Evolutionary conservation across 768 basidiomycete species (phyloP).

Genomic region (Phaeotremella skinneri): DNA sequence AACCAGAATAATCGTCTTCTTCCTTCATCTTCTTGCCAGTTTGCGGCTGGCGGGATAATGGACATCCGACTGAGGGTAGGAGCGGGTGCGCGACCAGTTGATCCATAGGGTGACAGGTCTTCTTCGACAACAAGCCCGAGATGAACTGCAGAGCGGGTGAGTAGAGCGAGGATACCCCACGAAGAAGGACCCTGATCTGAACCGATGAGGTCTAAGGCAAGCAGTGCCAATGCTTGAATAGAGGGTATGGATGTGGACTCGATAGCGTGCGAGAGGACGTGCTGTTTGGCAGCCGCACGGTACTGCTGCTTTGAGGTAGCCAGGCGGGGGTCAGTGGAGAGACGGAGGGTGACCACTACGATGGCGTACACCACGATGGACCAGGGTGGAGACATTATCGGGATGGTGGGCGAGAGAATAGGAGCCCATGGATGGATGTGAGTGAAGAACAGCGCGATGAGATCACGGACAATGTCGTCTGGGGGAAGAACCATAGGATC

Average conservation of each 20-base stretch:
- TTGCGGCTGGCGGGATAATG: constrained; percentile 44
- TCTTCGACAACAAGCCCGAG: constrained; percentile 45
- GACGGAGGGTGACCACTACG: constrained; percentile 45
- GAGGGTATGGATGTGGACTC: constrained; percentile 47
- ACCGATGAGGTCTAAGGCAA: constrained; percentile 51
- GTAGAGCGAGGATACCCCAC: constrained; percentile 50
- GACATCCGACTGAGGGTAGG: constrained; percentile 42
- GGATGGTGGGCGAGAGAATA: constrained; percentile 42
- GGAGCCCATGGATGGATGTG: constrained; percentile 50
- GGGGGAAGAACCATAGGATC: constrained; percentile 44
- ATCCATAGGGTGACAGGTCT: constrained; percentile 17
- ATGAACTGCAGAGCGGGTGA: constrained; percentile 50
- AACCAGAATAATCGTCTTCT: constrained; percentile 51
- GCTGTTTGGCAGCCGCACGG: constrained; percentile 43
- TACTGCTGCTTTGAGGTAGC: constrained; percentile 25
- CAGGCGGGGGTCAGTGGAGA: constrained; percentile 43
- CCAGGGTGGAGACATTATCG: constrained; percentile 40
- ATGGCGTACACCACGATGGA: constrained; percentile 50
- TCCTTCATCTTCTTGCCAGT: constrained; percentile 50
- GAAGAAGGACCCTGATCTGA: constrained; percentile 48
- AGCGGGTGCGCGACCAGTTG: constrained; percentile 26
- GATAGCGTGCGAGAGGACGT: constrained; percentile 50
- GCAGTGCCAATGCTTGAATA: constrained; percentile 49
- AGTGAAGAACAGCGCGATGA: constrained; percentile 43
- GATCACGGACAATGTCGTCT: constrained; percentile 47